Base-by-base conservation (phyloP, 768 basidiomycete genomes). In the Termitomyces sp. region DNA sequence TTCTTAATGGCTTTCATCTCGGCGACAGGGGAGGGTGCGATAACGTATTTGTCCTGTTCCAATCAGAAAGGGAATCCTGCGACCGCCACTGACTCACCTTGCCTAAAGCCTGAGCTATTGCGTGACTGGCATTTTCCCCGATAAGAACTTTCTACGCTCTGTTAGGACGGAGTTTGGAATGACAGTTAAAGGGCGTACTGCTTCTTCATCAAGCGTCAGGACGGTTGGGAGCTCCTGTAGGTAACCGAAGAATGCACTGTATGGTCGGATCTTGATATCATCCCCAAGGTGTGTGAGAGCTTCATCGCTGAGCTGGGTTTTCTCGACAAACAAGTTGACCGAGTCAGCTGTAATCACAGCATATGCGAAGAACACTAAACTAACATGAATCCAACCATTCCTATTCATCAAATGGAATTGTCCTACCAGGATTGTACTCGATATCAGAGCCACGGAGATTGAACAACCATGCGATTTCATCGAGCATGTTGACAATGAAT, bases 381-480 rank as follows among this genome's bases (percentile, higher is more conserved):
- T 14, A 44, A 13, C 52, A 16, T 36, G 39, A 56, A 59, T 46
- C 24, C n/a, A 13, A 51, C 24, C 39, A n/a, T 22, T 46, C 36
- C 37, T 3, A 4, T 32, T 3, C 27, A 44, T 56, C 16, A 41
- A 39, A 7, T 4, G 20, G 20, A 39, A 3, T 29, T 5, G 16
- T n/a, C 39, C 31, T 5, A 29, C 42, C 79, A 58, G 79, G 79
- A 58, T 97, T 98, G 73, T 81, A 98, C 34, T 86, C 86, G 65
- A 98, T 95, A 68, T 98, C 96, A 2, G 86, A 82, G 1, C 94
- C 95, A 60, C 96, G 86, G 32, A 99, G 76, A 70, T 98, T 95
- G 74, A 93, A 91, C 39, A 94, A 67, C 94, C 94, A 98, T 0
- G 93, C 94, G 50, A 96, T 85, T 69, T 98, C 96, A 69, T 98